Conservation (phyloP, 1,284 basidiomycete genomes). For the Xerocomus cyaneibrunnescens region DNA sequence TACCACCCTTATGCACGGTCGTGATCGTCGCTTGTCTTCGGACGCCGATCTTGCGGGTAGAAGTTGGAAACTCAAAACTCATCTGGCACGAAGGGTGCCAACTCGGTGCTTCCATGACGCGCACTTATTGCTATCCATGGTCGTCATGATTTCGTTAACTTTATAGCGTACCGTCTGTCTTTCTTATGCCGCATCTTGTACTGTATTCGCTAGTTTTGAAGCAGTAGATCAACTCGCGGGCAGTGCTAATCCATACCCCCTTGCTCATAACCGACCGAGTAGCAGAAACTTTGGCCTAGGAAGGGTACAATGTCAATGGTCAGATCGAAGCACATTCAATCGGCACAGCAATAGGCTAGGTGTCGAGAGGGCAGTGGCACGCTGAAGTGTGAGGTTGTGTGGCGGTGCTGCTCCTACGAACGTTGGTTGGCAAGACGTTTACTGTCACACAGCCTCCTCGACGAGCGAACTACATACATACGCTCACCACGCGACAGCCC, state of each 20-base stretch:
- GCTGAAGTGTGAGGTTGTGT: too few relatives aligned
- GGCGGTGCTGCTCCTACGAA: too few relatives aligned
- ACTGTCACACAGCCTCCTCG: not conserved
- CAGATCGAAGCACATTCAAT: too few relatives aligned
- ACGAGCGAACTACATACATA: not conserved
- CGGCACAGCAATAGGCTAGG: too few relatives aligned
- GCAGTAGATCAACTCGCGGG: not conserved
- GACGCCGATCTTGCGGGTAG: not conserved
- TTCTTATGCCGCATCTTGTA: constrained; percentile 6
- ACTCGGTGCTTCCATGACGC: constrained; percentile 1
- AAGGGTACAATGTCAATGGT: too few relatives aligned
- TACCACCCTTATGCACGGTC: constrained; percentile 80
- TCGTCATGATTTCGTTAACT: constrained; percentile 16
- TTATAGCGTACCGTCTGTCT: constrained; percentile 17
- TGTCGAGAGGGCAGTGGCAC: too few relatives aligned
- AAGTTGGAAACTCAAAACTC: constrained; percentile 14
- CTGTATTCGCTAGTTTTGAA: constrained; percentile 1
- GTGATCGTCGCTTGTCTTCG: constrained; percentile 14
- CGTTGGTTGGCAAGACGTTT: too few relatives aligned
- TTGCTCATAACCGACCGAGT: too few relatives aligned
- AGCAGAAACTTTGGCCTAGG: too few relatives aligned
- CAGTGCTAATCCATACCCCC: not conserved
- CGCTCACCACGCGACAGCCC: constrained; percentile 1
- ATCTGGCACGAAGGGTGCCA: constrained; percentile 5
- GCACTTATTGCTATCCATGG: constrained; percentile 7